Conservation (phyloP, 2,329 filamentous ascomycete species). For the Neonectria punicea region DNA sequence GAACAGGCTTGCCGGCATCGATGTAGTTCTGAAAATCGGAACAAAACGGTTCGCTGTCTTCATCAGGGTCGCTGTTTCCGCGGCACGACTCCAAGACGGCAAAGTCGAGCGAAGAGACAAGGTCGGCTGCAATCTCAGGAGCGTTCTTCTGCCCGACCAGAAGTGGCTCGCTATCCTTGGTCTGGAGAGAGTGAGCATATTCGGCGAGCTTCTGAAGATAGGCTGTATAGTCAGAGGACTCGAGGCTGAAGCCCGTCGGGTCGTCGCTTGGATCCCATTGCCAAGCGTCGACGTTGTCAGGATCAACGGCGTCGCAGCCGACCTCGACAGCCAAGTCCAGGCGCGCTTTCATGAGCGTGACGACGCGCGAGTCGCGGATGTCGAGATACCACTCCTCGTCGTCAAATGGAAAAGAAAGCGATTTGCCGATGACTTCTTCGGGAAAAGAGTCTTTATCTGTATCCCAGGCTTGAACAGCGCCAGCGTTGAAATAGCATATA, state of each 20-base stretch:
- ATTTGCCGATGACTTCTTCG: constrained; percentile 36
- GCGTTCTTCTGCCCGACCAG: constrained; percentile 50
- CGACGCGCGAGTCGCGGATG: constrained; percentile 38
- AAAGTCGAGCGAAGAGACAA: constrained; percentile 46
- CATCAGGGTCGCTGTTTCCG: constrained; percentile 33
- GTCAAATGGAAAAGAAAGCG: constrained; percentile 38
- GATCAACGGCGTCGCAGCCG: constrained; percentile 49
- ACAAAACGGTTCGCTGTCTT: constrained; percentile 42
- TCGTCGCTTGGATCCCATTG: constrained; percentile 36
- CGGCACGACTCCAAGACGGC: constrained; percentile 51
- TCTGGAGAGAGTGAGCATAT: constrained; percentile 44
- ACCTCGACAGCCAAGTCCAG: constrained; percentile 40
- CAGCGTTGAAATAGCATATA: constrained; percentile 46
- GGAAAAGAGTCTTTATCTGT: constrained; percentile 41
- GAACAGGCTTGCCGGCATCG: constrained; percentile 44
- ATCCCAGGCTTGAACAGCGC: constrained; percentile 46
- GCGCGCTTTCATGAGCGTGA: constrained; percentile 46
- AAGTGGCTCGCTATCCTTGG: constrained; percentile 36
- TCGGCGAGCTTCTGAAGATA: constrained; percentile 45
- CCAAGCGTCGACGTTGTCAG: constrained; percentile 50
- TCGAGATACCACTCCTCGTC: constrained; percentile 46
- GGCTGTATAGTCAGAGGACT: constrained; percentile 39
- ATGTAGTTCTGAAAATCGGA: constrained; percentile 43
- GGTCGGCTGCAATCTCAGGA: constrained; percentile 38
- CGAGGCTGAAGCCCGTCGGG: constrained; percentile 45